phyloP scores from a whole-genome alignment of 2,329 filamentous ascomycete genomes.

The Aureobasidium sp. region DNA sequence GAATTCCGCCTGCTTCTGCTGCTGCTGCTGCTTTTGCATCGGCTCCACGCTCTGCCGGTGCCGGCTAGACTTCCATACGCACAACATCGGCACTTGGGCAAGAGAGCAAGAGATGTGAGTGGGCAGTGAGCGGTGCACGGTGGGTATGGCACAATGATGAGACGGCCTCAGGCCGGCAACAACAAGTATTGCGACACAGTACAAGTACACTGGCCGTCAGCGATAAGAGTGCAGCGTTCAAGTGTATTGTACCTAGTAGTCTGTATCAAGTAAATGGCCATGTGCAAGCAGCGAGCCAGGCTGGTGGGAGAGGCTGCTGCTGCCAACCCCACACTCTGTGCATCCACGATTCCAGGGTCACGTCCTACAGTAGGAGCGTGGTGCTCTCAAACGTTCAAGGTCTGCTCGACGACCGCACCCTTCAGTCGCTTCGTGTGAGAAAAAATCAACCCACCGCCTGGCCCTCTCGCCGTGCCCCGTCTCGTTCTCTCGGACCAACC shows the following conservation, averaged over 20 bases:
- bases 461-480: background rate
- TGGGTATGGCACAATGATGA: no score
- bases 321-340: slow-evolving; percentile 1
- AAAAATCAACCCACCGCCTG: background rate
- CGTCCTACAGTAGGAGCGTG: background rate
- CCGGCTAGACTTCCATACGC: background rate
- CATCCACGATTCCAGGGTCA: background rate
- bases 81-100: background rate
- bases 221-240: background rate
- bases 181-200: background rate
- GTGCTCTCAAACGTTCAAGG: background rate
- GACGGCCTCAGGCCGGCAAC: background rate
- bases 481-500: background rate
- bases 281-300: background rate
- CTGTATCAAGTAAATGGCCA: background rate
- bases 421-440: background rate
- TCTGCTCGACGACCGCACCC: background rate
- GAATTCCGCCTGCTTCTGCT: background rate
- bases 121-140: background rate
- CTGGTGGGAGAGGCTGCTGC: no score
- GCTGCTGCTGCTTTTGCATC: background rate
- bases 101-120: background rate
- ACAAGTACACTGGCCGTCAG: background rate
- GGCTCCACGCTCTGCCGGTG: background rate
- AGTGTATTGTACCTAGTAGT: background rate